Conservation (phyloP, 129 eudicot genomes). For the Flaveria bidentis region DNA sequence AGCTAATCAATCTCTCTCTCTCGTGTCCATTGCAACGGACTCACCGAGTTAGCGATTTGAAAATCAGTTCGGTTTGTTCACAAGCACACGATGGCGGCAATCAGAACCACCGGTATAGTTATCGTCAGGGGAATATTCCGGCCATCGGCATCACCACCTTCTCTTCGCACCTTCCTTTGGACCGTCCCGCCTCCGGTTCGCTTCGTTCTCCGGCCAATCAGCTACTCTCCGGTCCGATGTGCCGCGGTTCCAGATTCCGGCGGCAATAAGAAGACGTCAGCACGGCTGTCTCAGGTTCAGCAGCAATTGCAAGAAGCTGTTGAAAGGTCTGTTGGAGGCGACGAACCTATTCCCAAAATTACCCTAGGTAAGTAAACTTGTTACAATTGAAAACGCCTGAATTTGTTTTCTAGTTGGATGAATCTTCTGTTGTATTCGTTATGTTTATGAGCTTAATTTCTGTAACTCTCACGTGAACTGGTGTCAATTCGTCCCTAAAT, state of each 20-base stretch:
- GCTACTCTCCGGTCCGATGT: conserved; percentile 45
- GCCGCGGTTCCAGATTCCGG: conserved; percentile 55
- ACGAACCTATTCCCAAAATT: conserved; percentile 72
- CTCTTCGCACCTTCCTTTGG: conserved; percentile 27
- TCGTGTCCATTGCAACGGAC: background rate
- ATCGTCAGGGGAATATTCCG: conserved; percentile 44
- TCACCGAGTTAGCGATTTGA: background rate
- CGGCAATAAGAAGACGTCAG: conserved; percentile 56
- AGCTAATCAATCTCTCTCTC: background rate
- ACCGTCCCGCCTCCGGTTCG: conserved; percentile 2
- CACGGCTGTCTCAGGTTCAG: conserved; percentile 75
- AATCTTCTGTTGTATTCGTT: background rate
- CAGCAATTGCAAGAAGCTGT: conserved; percentile 63
- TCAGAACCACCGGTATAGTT: conserved; percentile 41
- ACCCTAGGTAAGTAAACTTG: conserved; percentile 70
- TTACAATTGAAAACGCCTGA: background rate
- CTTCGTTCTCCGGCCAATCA: conserved; percentile 38
- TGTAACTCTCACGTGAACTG: too few species aligned
- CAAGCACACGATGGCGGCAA: conserved; percentile 50
- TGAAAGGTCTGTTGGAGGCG: conserved; percentile 67
- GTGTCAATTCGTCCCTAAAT: too few species aligned
- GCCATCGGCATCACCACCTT: conserved; percentile 24
- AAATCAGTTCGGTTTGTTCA: conserved; percentile 11
- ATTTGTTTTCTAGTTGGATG: background rate
- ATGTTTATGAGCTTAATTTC: background rate